These are phyloP conservation scores for Naganishia onofrii DNA, from an alignment of 768 basidiomycete species.

Conservation along the genomic window DNA sequence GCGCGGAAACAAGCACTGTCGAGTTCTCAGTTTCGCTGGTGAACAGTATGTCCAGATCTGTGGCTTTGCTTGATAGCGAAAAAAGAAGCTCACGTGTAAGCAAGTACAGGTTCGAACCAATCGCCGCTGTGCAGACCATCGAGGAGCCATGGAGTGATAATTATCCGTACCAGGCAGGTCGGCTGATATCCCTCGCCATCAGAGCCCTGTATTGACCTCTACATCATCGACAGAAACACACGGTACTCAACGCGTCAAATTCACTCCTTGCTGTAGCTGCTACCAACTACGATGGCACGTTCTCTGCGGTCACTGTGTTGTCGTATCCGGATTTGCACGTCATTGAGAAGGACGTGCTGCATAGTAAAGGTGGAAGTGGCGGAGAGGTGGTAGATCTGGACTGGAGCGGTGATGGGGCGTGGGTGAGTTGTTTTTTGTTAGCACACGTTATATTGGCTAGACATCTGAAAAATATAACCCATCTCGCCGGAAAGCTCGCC, in stretches of 20 bases:
- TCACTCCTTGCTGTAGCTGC: slow-evolving; percentile 65
- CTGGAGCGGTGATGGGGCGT: slow-evolving; percentile 62
- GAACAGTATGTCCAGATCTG: slow-evolving; percentile 44
- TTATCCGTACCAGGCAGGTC: slow-evolving; percentile 69
- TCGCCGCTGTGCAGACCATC: slow-evolving; percentile 65
- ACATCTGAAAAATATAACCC: too few relatives aligned
- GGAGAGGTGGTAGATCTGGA: slow-evolving; percentile 85
- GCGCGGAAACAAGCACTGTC: slow-evolving; percentile 80
- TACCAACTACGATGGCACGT: slow-evolving; percentile 61
- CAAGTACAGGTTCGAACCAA: slow-evolving; percentile 58
- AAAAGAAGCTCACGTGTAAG: background rate
- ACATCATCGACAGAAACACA: slow-evolving; percentile 68
- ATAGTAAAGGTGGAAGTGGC: slow-evolving; percentile 42
- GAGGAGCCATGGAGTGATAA: slow-evolving; percentile 64
- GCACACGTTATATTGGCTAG: too few relatives aligned
- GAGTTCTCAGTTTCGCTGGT: slow-evolving; percentile 57
- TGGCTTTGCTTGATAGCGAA: background rate
- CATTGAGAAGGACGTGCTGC: slow-evolving; percentile 4
- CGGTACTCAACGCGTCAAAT: slow-evolving; percentile 70
- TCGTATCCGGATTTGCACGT: slow-evolving; percentile 56
- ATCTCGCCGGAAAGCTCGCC: slow-evolving; percentile 36
- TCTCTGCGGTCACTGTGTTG: slow-evolving; percentile 64
- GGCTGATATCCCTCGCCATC: background rate
- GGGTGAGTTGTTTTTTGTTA: slow-evolving; percentile 37
- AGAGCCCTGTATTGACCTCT: slow-evolving; percentile 21